Percentiles rank a stretch among this genome's conserved stretches.
phyloP scores from a whole-genome alignment of 2,329 filamentous ascomycete species.

The Nemania sp. region DNA sequence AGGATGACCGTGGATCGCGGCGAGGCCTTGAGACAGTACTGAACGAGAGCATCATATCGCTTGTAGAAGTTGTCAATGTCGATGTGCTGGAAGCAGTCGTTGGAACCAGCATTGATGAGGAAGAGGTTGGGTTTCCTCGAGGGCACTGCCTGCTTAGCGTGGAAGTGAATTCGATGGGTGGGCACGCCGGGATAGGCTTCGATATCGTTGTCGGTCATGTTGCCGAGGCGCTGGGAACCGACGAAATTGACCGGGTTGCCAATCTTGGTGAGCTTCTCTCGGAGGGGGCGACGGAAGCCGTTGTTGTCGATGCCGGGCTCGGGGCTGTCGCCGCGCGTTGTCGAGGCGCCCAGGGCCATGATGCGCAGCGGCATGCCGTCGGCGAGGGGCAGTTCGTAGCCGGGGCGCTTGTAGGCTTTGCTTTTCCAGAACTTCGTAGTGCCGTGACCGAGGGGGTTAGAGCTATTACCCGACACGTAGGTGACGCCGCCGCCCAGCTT shows the following conservation, averaged over 20 bases:
- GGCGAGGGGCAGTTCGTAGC: constrained; percentile 40
- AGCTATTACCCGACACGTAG: constrained; percentile 37
- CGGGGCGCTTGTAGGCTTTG: constrained; percentile 38
- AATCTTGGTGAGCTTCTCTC: constrained; percentile 41
- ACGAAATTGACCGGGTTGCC: constrained; percentile 44
- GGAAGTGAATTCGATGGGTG: constrained; percentile 39
- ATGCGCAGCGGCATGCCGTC: constrained; percentile 41
- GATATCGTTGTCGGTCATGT: constrained; percentile 44
- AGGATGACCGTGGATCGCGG: constrained; percentile 41
- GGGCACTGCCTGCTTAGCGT: constrained; percentile 38
- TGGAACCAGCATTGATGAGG: constrained; percentile 44
- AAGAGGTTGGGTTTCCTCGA: constrained; percentile 41
- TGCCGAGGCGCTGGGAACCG: constrained; percentile 41
- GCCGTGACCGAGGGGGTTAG: constrained; percentile 23
- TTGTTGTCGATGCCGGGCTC: constrained; percentile 41
- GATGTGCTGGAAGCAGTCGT: constrained; percentile 43
- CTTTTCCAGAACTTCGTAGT: constrained; percentile 36
- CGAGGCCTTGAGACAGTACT: constrained; percentile 40
- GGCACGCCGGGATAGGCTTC: constrained; percentile 41
- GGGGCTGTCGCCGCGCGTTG: constrained; percentile 41
- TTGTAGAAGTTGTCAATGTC: constrained; percentile 42
- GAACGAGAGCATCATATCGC: constrained; percentile 39
- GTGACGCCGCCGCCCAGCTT: constrained; percentile 28
- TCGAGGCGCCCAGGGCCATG: constrained; percentile 42
- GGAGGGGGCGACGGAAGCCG: constrained; percentile 42